These are phyloP conservation scores for Aspergillus quadricinctus DNA, from an alignment of 2,329 filamentous ascomycete species.

Conservation along the genomic window DNA sequence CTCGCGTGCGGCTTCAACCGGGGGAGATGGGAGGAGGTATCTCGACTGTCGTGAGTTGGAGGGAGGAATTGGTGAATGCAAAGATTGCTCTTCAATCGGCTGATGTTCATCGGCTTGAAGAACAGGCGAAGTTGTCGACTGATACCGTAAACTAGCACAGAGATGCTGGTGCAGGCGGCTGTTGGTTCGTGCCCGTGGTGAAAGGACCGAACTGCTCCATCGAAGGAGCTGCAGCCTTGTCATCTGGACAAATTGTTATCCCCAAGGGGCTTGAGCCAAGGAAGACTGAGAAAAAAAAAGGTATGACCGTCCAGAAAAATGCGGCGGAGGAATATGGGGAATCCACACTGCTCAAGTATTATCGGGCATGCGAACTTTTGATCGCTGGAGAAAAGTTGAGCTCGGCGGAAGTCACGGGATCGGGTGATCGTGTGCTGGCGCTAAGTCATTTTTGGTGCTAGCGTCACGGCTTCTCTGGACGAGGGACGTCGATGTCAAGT, in stretches of 20 bases:
- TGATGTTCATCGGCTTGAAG: slow-evolving; percentile 24
- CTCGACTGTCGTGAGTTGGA: slow-evolving; percentile 28
- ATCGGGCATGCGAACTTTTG: slow-evolving; percentile 15
- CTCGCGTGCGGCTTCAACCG: slow-evolving; percentile 58
- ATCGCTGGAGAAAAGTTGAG: slow-evolving; percentile 34
- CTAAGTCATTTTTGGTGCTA: slow-evolving; percentile 24
- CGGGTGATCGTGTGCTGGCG: slow-evolving; percentile 25
- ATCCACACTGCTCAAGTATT: slow-evolving; percentile 8
- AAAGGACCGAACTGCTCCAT: slow-evolving; percentile 50
- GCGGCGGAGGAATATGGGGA: slow-evolving; percentile 10
- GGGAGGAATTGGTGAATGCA: slow-evolving; percentile 18
- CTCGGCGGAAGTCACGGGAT: slow-evolving; percentile 37
- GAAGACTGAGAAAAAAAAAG: slow-evolving; percentile 8
- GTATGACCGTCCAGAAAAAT: slow-evolving; percentile 15
- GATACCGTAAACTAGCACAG: slow-evolving; percentile 34
- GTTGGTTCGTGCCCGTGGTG: slow-evolving; percentile 43
- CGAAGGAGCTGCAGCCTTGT: slow-evolving; percentile 49
- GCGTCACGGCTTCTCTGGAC: slow-evolving; percentile 24
- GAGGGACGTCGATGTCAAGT: slow-evolving; percentile 29
- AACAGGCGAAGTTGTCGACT: slow-evolving; percentile 38
- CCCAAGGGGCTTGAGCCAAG: background rate
- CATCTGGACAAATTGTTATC: slow-evolving; percentile 36
- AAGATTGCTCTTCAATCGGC: slow-evolving; percentile 21
- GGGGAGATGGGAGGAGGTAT: slow-evolving; percentile 64
- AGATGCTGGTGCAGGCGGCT: slow-evolving; percentile 35